A percentile compares a stretch with the other conserved stretches of the same genome.
Conservation (phyloP, 2,329 filamentous ascomycete species). For the Pseudocercospora vitis region DNA sequence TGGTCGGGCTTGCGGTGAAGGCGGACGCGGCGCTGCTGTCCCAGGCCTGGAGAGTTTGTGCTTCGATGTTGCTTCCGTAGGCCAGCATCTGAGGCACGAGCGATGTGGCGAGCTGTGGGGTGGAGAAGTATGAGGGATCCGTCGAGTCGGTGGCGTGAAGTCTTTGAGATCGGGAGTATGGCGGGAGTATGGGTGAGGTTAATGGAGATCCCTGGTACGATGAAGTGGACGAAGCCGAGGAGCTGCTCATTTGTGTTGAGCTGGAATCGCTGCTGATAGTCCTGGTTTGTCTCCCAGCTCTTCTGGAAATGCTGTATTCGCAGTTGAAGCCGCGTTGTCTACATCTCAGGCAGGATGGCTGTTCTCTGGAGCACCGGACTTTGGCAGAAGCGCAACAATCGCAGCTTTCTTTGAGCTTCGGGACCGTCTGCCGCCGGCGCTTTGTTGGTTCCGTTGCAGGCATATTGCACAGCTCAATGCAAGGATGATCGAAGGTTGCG, state of each 20-base stretch:
- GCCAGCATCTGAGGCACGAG: not conserved
- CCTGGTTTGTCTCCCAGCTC: constrained; percentile 25
- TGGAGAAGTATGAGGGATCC: not conserved
- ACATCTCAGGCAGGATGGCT: constrained; percentile 28
- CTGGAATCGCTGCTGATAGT: constrained; percentile 11
- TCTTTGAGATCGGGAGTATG: not conserved
- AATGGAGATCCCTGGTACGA: constrained; percentile 11
- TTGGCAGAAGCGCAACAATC: constrained; percentile 26
- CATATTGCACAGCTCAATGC: not conserved
- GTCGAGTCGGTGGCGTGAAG: not conserved
- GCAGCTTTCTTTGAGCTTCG: constrained; percentile 27
- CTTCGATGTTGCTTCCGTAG: constrained; percentile 1
- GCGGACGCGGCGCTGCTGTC: not conserved
- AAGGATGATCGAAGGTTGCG: not conserved
- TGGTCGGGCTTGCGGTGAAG: not conserved
- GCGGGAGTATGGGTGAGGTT: not conserved
- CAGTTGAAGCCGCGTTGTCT: constrained; percentile 24
- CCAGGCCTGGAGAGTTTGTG: not conserved
- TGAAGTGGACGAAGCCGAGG: constrained; percentile 9
- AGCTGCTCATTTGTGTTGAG: not conserved
- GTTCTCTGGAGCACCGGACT: constrained; percentile 27
- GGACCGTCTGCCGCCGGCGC: constrained; percentile 9
- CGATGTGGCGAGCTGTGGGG: not conserved
- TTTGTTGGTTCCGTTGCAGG: constrained; percentile 7
- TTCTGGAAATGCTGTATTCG: constrained; percentile 28